Evolutionary conservation across 148 eudicot species (phyloP).

Genomic region (Rhododendron simsii): DNA sequence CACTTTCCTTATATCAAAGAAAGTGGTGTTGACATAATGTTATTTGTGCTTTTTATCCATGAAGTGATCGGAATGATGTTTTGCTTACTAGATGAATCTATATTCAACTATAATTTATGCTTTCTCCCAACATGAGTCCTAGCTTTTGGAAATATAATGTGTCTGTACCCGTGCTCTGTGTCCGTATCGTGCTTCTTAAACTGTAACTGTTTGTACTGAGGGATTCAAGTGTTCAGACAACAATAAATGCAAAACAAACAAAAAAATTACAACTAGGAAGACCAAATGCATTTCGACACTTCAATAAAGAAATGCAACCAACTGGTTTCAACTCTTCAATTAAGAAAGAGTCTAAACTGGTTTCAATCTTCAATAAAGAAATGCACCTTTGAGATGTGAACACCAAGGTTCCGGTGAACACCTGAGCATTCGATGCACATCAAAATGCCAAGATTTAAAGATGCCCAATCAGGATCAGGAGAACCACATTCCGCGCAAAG

Average conservation of each 20-base stretch:
- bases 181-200: background rate
- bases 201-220: background rate
- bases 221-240: background rate
- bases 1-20: background rate
- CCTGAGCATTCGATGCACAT: slow-evolving; percentile 93
- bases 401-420: slow-evolving; percentile 93
- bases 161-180: background rate
- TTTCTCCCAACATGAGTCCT: background rate
- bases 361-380: background rate
- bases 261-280: background rate
- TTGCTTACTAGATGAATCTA: background rate
- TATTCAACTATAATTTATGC: background rate
- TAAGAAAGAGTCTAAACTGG: background rate
- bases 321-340: background rate
- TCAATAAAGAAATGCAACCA: slow-evolving; percentile 3
- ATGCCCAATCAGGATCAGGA: slow-evolving; percentile 92
- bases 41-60: background rate
- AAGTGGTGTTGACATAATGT: background rate
- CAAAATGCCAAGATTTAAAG: slow-evolving; percentile 82
- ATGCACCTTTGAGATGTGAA: slow-evolving; percentile 88
- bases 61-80: background rate
- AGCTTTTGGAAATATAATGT: background rate
- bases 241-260: background rate
- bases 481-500: slow-evolving; percentile 76
- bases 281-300: background rate